Conservation (phyloP, 352 stramenopile genomes). For the Globisporangium lucens region DNA sequence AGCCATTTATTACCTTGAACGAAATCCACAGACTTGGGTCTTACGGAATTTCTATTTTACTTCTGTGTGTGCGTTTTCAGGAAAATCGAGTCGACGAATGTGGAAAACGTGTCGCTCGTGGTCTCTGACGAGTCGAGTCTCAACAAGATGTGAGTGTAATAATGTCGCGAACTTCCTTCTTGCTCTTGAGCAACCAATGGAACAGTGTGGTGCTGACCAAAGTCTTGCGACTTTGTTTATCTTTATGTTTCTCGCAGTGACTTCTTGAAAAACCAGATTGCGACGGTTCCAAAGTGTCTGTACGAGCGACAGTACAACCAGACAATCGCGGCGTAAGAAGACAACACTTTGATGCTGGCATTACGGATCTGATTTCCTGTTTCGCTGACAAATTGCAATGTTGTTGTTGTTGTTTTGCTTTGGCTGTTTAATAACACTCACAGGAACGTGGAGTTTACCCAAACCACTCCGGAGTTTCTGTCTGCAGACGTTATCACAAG, state of each 20-base stretch:
- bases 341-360: background rate
- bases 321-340: conserved; percentile 21
- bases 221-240: background rate
- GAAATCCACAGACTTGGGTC: no score
- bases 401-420: background rate
- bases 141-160: background rate
- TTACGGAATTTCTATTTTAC: no score
- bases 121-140: background rate
- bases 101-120: background rate
- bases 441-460: background rate
- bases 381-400: background rate
- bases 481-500: background rate
- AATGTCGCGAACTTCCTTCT: background rate
- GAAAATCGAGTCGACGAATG: conserved; percentile 1
- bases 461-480: background rate
- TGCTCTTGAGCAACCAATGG: background rate
- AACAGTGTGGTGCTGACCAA: background rate
- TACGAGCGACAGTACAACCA: conserved; percentile 26
- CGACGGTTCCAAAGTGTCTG: conserved; percentile 25
- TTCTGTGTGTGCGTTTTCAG: background rate
- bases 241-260: conserved; percentile 18
- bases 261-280: conserved; percentile 22
- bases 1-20: background rate
- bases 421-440: background rate
- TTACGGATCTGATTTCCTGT: background rate